Evolutionary conservation across 208 protist species (phyloP).

Genomic region (Wallacemonas sp.): DNA sequence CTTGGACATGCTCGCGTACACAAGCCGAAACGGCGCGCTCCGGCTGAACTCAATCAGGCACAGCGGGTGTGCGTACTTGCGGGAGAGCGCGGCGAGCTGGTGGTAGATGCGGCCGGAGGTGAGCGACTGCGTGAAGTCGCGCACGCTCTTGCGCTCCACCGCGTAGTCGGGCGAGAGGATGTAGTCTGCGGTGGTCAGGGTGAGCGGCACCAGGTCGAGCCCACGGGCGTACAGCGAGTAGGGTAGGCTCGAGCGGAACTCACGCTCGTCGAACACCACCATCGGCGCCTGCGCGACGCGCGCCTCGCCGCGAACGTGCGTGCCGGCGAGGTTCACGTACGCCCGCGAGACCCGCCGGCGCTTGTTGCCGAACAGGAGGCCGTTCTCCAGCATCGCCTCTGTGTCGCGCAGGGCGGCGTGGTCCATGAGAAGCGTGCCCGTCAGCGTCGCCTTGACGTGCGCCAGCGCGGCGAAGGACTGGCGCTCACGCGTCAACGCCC

Average conservation of each 20-base stretch:
- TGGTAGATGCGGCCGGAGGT: slow-evolving; percentile 64
- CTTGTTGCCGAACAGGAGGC: slow-evolving; percentile 20
- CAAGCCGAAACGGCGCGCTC: slow-evolving; percentile 56
- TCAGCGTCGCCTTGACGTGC: slow-evolving; percentile 75
- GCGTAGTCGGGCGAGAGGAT: slow-evolving; percentile 75
- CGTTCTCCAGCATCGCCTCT: slow-evolving; percentile 54
- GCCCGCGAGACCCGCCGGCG: not conserved
- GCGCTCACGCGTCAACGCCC: slow-evolving; percentile 47
- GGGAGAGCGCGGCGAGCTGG: slow-evolving; percentile 68
- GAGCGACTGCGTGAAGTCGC: slow-evolving; percentile 74
- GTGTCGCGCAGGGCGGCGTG: slow-evolving; percentile 48
- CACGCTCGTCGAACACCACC: slow-evolving; percentile 85
- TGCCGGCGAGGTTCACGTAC: not conserved
- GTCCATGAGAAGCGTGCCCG: slow-evolving; percentile 65
- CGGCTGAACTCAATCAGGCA: slow-evolving; percentile 82
- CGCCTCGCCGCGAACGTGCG: not conserved
- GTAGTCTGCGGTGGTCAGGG: slow-evolving; percentile 82
- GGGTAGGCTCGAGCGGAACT: slow-evolving; percentile 81
- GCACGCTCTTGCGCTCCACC: slow-evolving; percentile 83
- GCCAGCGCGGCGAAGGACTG: slow-evolving; percentile 70
- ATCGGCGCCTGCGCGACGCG: slow-evolving; percentile 29
- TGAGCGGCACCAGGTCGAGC: slow-evolving; percentile 81
- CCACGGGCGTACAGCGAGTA: slow-evolving; percentile 71
- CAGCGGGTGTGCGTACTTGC: slow-evolving; percentile 61
- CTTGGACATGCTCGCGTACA: slow-evolving; percentile 17